Base-by-base conservation (phyloP, 2,329 filamentous ascomycete genomes). In the Dendrostoma leiphaemia region DNA sequence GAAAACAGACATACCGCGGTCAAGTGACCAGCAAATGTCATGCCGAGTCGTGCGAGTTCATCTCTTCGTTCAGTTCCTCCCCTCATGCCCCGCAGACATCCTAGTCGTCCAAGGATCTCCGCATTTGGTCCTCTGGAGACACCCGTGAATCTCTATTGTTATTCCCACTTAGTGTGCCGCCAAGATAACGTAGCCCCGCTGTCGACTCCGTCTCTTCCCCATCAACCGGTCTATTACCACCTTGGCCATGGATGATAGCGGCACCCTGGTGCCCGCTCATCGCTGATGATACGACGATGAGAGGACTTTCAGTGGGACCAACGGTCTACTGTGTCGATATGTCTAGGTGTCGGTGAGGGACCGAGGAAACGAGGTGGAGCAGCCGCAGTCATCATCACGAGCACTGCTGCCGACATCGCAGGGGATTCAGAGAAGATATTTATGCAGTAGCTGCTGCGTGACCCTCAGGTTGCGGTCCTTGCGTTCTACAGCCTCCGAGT, bases 141-240 rank as follows among this genome's bases (percentile, higher is more conserved):
- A n/a, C n/a, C n/a, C n/a, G n/a, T n/a, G n/a, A n/a, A n/a, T n/a
- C n/a, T n/a, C n/a, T n/a, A n/a, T n/a, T n/a, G n/a, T n/a, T 13
- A 35, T 51, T 40, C 32, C 52, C 52, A 54, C 52, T 29, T 21
- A 26, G 50, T 48, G 41, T 48, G 12, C 48, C 40, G 53, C 53
- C 49, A 37, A 46, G 48, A 47, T 43, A 41, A 19, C 21, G 34
- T 21, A n/a, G n/a, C 38, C 46, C 34, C 46, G 17, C 23, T 34
- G 23, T 28, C 21, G 46, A 38, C 46, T 35, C 46, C 46, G 38
- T 38, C 28, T 38, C n/a, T 48, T n/a, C 32, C 46, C 28, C 41
- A n/a, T 17, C 19, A 12, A 12, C 17, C 21, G 9, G 26, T n/a
- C 24, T 31, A 3, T 13, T 31, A 43, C 13, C 2, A 17, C 31